Evolutionary conservation across 495 filamentous ascomycete species (phyloP).

Genomic region (Neurospora sp.): DNA sequence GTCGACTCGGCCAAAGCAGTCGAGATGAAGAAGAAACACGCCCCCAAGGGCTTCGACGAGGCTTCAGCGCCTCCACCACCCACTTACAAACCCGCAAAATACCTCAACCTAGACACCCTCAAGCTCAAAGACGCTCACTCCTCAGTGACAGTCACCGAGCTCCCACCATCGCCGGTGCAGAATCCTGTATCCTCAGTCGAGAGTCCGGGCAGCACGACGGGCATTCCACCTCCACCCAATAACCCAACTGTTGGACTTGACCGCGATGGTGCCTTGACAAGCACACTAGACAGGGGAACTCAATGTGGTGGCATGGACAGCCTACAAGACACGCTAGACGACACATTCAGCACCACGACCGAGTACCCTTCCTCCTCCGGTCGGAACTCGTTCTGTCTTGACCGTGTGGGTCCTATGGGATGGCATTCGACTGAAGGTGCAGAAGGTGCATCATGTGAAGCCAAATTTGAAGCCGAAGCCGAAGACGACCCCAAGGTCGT

Average conservation of each 20-base stretch:
- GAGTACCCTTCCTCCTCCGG: background rate
- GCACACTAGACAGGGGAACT: background rate
- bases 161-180: background rate
- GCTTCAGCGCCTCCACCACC: background rate
- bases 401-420: background rate
- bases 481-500: background rate
- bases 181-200: background rate
- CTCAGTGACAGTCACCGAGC: background rate
- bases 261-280: background rate
- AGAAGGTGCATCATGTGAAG: no score
- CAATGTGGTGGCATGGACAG: background rate
- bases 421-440: background rate
- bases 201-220: background rate
- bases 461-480: background rate
- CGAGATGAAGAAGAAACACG: slow-evolving; percentile 25
- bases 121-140: background rate
- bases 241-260: background rate
- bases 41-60: slow-evolving; percentile 17
- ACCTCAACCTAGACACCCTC: background rate
- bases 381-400: background rate
- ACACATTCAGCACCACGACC: background rate
- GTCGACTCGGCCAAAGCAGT: slow-evolving; percentile 31
- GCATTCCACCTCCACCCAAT: background rate
- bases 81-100: background rate
- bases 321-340: background rate